Base-by-base conservation (phyloP, 2,329 filamentous ascomycete genomes). In the Botrytis fragariae region DNA sequence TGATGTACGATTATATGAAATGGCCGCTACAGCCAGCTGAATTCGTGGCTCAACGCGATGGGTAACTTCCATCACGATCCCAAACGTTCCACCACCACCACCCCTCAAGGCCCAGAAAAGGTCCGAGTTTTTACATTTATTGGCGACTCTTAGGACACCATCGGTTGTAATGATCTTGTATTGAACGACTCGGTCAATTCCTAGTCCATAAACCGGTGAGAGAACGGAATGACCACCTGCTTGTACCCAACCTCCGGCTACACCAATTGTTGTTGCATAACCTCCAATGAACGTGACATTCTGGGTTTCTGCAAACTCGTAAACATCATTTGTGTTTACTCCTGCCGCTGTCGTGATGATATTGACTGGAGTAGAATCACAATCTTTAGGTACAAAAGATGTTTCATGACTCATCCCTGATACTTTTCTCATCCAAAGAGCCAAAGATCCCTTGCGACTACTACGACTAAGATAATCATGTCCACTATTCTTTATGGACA, bases 211-310 rank as follows among this genome's bases (percentile, higher is more conserved):
- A 54, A 85, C 78, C 71, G 83, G 83, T 18, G 84, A 84, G 71
- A 90, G 77, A 3, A 87, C 87, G 18, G 84, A 86, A 79, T 90
- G 87, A 0, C 88, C 88, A 61, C 86, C 88, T 20, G 86, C 87
- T 59, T 84, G 77, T 18, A 82, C 81, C 76, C 83, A 86, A 8
- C 85, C 84, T 39, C 86, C 86, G 10, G 82, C 81, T 61, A 87
- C 82, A 37, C 87, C 88, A 18, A 90, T 86, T 3, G 84, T 86
- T 75, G 78, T 48, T 44, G 72, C 65, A 63, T 76, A 76, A 20
- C 61, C 77, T 9, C 74, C 72, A 37, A 79, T 73, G 39, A 78
- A 76, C n/a, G 78, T 79, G 9, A 79, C 77, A 32, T 78, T 80
- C 20, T 76, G 71, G 16, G 74, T 73, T 9, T 79, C 67, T 7